Evolutionary conservation across 257 asterid species (phyloP).

Genomic region (Solanum gandarillasii): DNA sequence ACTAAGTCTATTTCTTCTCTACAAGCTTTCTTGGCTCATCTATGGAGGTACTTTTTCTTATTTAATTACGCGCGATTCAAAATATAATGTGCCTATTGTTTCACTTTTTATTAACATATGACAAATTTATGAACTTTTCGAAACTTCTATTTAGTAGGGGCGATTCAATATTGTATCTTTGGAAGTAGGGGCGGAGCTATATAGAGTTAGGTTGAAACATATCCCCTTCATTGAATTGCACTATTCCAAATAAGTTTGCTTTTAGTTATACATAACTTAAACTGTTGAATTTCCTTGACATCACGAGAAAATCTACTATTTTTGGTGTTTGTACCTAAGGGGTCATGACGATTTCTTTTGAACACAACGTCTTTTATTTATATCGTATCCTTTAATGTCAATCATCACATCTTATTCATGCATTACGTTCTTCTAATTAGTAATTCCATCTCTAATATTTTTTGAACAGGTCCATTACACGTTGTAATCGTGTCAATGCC

Average conservation of each 20-base stretch:
- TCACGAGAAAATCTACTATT: too few relatives aligned
- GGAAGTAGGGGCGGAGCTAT: background rate
- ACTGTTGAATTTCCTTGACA: too few relatives aligned
- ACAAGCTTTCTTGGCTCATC: constrained; percentile 1
- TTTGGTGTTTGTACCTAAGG: background rate
- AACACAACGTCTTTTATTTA: too few relatives aligned
- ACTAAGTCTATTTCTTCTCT: background rate
- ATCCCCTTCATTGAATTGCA: too few relatives aligned
- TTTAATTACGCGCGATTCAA: background rate
- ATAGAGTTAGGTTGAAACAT: too few relatives aligned
- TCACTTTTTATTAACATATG: background rate
- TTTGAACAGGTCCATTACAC: background rate
- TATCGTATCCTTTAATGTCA: too few relatives aligned
- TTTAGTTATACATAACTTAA: too few relatives aligned
- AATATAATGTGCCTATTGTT: background rate
- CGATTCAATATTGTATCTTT: background rate
- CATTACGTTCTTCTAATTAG: too few relatives aligned
- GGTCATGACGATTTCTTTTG: too few relatives aligned
- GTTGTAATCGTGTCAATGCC: background rate
- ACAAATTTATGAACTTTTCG: too few relatives aligned
- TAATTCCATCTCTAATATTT: background rate
- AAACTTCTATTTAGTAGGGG: too few relatives aligned
- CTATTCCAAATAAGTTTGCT: too few relatives aligned
- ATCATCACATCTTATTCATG: background rate
- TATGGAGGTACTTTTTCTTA: background rate